Evolutionary conservation across 345 rosid genomes (phyloP), one percentile per base, ranked within the genome.

Genomic region (Moringa oleifera): DNA sequence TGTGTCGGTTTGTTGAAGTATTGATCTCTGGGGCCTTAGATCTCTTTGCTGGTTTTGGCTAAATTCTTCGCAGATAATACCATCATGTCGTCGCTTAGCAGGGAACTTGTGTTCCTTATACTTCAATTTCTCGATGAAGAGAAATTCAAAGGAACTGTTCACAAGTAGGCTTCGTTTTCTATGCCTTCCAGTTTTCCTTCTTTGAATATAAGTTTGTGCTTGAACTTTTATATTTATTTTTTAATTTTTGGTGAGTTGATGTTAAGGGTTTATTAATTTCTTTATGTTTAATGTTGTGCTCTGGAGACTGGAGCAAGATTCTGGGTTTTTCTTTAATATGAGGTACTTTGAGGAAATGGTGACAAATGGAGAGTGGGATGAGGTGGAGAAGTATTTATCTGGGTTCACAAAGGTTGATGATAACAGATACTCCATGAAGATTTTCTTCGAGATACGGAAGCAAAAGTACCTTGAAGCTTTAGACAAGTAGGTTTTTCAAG

Each of bases 381-480:
- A 88, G 59, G 87, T 87, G 36, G 97, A 90, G 76, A 84, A 85
- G 78, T 90, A 87, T 71, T 68, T 90, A 2, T 83, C 90, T 24
- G 97, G 97, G 7, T 90, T 90, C 66, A 90, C 92, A 0, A 84
- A 84, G 68, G 86, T 84, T 21, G 94, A 84, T 61, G 95, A 87
- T 59, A 87, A 87, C 60, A 77, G 88, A 82, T 87, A 90, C 70
- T 90, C 97, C n/a, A 88, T 90, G 92, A 90, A 85, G 73, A 90
- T 85, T 66, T 90, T 87, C 80, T 88, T 90, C 0, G 97, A 90
- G 79, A 85, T 90, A 63, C 85, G 95, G 20, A 90, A 90, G 74
- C 97, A 90, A 82, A 90, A 90, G 73, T 90, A 85, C 65, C 87
- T 90, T 31, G 97, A 90, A 71, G 95, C 97, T 59, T 71, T 90